Evolutionary conservation across 352 stramenopile species (phyloP), one percentile per base, ranked within the genome.

Genomic region (Globisporangium parvum): DNA sequence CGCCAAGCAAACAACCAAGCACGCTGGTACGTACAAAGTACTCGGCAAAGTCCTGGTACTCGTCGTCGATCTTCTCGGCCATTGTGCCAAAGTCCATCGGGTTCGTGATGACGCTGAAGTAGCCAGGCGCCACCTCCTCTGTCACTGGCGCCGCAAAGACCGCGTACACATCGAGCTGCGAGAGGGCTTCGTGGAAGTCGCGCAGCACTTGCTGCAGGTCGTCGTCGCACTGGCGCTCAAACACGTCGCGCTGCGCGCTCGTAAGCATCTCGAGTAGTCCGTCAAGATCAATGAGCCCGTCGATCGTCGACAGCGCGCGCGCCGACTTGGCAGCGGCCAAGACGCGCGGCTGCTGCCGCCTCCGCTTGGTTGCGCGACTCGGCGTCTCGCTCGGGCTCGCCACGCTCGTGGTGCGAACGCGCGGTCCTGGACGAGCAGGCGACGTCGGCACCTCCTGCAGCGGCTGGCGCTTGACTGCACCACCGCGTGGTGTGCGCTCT

Each of bases 61-160:
- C 70, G 40, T 46, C 49, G 20, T 72, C 54, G 54, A 98, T 72
- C 51, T 86, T 90, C 24, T 89, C 74, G 51, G 80, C 72, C 64
- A 98, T 98, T 6, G 84, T 96, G n/a, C 87, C 82, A 70, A 98
- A 97, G 75, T 98, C 93, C 84, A 97, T 98, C 12, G 94, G 94
- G 42, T 86, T 75, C 23, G 53, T 54, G 57, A 98, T 90, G 44
- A 97, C 77, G 46, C 90, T 67, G 12, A 76, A 95, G 59, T 98
- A 98, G n/a, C 87, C 84, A 3, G 94, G 94, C n/a, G 91, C 89
- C 51, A 96, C 85, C 4, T 84, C 77, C 53, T 98, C 89, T 3
- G 79, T 90, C 33, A 98, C 95, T 14, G 92, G 85, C 24, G 70
- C 52, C 1, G 82, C 85, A 65, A 98, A 98, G 15, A 98, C 73